Evolutionary conservation across 1,284 basidiomycete genomes (phyloP), one percentile per base, ranked within the genome.

Genomic region (Uromyces viciae-fabae): DNA sequence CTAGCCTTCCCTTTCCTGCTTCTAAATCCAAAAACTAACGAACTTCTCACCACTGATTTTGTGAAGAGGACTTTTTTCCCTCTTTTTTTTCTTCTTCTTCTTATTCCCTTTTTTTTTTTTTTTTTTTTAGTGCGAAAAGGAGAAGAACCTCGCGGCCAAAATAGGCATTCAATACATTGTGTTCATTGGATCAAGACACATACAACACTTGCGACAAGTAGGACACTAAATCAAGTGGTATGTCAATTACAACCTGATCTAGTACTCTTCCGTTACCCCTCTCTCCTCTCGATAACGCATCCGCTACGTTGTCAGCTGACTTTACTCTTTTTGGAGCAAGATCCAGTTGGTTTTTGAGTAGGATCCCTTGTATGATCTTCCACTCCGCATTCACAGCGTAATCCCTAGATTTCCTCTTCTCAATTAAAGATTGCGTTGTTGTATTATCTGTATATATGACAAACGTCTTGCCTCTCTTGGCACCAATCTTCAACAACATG

Each of bases 221-320:
- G n/a, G n/a, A n/a, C n/a, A n/a, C 58, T 60, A 60, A 22, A 31
- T 73, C 52, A 54, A 36, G 19, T 28, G 71, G 71, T 33, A 73
- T 3, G 19, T 19, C 22, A 3, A 73, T 15, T 1, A 49, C 8
- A 33, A 73, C n/a, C 25, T 52, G 28, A 25, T 28, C 2, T 11
- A 9, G 28, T n/a, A 33, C 36, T 11, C 8, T 4, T 40, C 31
- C 25, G 33, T 19, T 3, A 2, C 19, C 38, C 28, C 36, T 69
- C 2, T 33, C 31, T 2, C 72, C 72, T 19, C 72, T 3, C 3
- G 71, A 74, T n/a, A 75, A 40, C n/a, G 14, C 40, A 38, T 75
- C 72, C 11, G 54, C 72, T 31, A n/a, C n/a, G 25, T 75, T 75
- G 2, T 75, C 22, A 8, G 56, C 1, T 0, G 52, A 75, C 3